A percentile compares a stretch with the other conserved stretches of the same genome.
These are phyloP conservation scores for Xylogone sp. DNA, from an alignment of 2,329 filamentous ascomycete genomes.

Conservation along the genomic window DNA sequence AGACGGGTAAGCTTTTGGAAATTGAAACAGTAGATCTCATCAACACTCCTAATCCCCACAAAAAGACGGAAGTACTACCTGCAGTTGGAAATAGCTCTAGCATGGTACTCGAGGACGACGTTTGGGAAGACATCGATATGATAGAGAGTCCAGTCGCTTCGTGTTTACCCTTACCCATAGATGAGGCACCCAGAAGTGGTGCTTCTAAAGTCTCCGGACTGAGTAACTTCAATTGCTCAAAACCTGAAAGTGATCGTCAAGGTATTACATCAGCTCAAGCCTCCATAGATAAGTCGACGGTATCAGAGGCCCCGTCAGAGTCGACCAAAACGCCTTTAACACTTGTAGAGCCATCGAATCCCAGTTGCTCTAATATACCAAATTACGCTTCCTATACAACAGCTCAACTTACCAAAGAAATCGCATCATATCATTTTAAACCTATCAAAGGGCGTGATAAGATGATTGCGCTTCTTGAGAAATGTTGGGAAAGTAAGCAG, in stretches of 20 bases:
- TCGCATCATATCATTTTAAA: conserved; percentile 69
- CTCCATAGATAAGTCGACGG: background rate
- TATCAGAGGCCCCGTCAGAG: background rate
- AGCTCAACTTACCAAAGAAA: conserved; percentile 55
- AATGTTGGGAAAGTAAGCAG: conserved; percentile 66
- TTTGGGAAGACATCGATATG: conserved; percentile 22
- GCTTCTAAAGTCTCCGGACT: background rate
- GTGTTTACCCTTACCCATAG: background rate
- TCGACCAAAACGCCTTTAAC: background rate
- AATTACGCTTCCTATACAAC: conserved; percentile 61
- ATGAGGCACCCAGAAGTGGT: background rate
- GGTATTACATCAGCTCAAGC: background rate
- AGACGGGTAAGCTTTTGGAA: conserved; percentile 60
- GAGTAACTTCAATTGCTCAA: background rate
- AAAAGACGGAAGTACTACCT: conserved; percentile 8
- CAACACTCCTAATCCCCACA: conserved; percentile 34
- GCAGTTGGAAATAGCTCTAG: conserved; percentile 1
- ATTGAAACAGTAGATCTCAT: conserved; percentile 51
- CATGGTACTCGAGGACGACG: conserved; percentile 8
- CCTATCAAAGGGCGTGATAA: conserved; percentile 61
- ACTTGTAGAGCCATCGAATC: background rate
- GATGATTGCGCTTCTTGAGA: conserved; percentile 66
- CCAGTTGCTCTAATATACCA: conserved; percentile 34
- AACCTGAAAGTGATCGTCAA: background rate
- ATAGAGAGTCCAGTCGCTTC: background rate